Conservation (phyloP, 495 filamentous ascomycete species). For the Penicillium steckii region DNA sequence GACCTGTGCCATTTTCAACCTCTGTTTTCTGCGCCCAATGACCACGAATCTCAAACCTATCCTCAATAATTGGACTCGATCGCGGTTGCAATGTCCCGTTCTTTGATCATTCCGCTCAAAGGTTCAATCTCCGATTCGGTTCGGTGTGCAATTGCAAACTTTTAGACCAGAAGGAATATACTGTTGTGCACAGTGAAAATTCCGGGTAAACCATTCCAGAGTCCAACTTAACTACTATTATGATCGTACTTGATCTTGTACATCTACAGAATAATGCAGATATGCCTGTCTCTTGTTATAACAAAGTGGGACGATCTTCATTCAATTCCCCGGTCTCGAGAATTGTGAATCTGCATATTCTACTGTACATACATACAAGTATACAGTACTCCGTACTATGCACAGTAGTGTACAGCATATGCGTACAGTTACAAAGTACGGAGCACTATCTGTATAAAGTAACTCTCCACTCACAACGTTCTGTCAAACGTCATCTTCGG, state of each 20-base stretch:
- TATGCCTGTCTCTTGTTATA: no score
- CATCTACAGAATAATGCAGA: no score
- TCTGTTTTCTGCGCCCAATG: neutral
- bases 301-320: neutral
- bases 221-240: no score
- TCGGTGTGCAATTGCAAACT: neutral
- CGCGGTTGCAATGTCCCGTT: neutral
- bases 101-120: neutral
- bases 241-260: no score
- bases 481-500: constrained; percentile 14
- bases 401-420: no score
- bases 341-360: no score
- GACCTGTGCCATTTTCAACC: neutral
- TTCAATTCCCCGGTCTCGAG: neutral
- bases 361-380: no score
- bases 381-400: no score
- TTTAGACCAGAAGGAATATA: neutral
- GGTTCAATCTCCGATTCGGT: neutral
- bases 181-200: no score
- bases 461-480: neutral
- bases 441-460: neutral
- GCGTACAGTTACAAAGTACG: no score
- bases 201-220: no score
- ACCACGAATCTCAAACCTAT: neutral
- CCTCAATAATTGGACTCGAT: neutral